A percentile compares a stretch with the other conserved stretches of the same genome.
These are phyloP conservation scores for Chaetomiaceae sp. DNA, from an alignment of 2,329 filamentous ascomycete genomes.

Conservation along the genomic window DNA sequence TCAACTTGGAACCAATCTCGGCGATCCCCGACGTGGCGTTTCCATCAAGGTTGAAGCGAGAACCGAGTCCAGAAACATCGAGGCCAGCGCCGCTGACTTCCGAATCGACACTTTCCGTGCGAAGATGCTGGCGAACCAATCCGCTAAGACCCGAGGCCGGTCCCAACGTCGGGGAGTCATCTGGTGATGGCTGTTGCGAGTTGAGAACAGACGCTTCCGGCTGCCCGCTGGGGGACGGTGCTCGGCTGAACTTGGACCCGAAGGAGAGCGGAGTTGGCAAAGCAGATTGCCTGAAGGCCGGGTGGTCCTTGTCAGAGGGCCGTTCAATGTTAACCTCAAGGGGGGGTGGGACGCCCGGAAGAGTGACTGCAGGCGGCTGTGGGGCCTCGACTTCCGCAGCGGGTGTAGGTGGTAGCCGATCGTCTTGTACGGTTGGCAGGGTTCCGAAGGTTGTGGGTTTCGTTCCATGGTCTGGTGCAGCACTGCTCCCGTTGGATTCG, in stretches of 20 bases:
- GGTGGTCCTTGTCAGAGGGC: conserved; percentile 50
- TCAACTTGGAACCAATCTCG: conserved; percentile 34
- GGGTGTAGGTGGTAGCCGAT: conserved; percentile 36
- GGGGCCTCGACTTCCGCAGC: conserved; percentile 39
- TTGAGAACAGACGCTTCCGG: conserved; percentile 16
- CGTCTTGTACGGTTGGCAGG: conserved; percentile 32
- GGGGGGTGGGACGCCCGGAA: conserved; percentile 19
- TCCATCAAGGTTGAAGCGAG: conserved; percentile 35
- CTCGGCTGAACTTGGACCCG: conserved; percentile 26
- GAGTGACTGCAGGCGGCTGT: conserved; percentile 28
- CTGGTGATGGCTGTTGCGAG: conserved; percentile 30
- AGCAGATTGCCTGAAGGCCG: conserved; percentile 46
- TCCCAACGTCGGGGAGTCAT: conserved; percentile 76
- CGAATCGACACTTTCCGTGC: conserved; percentile 74
- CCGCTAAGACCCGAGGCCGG: conserved; percentile 65
- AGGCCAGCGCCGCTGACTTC: conserved; percentile 62
- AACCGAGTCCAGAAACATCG: conserved; percentile 35
- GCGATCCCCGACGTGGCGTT: conserved; percentile 29
- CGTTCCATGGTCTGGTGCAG: conserved; percentile 34
- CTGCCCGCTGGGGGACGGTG: conserved; percentile 22
- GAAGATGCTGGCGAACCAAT: conserved; percentile 78
- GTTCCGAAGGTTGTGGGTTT: conserved; percentile 28
- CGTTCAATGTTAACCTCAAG: conserved; percentile 40
- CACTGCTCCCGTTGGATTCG: conserved; percentile 44
- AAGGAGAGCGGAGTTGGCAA: conserved; percentile 41